A percentile compares a stretch with the other conserved stretches of the same genome.
phyloP scores from a whole-genome alignment of 2,329 filamentous ascomycete genomes.

The Dactylellina cionopaga region DNA sequence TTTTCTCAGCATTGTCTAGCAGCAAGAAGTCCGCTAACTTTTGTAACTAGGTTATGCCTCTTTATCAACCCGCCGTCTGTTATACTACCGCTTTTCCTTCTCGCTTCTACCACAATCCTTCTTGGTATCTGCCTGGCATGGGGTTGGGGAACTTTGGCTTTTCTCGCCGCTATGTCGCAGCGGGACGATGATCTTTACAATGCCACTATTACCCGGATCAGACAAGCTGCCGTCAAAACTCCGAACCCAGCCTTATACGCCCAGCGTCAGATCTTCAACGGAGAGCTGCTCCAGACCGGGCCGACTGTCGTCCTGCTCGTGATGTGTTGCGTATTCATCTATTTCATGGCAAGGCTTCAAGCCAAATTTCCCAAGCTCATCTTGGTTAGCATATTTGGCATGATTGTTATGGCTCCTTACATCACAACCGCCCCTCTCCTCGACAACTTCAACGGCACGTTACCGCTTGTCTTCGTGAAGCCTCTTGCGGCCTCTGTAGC shows the following conservation, averaged over 20 bases:
- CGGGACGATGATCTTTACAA: constrained; percentile 61
- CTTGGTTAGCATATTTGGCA: constrained; percentile 64
- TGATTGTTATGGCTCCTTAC: constrained; percentile 64
- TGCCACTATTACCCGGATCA: constrained; percentile 59
- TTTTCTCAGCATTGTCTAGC: background rate
- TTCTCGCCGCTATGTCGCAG: constrained; percentile 64
- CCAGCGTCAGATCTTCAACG: constrained; percentile 61
- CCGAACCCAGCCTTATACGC: constrained; percentile 58
- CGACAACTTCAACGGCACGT: constrained; percentile 61
- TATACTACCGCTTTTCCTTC: constrained; percentile 64
- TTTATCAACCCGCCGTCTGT: constrained; percentile 64
- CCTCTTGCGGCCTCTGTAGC: constrained; percentile 64
- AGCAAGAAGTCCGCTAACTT: background rate
- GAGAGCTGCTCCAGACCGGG: constrained; percentile 65
- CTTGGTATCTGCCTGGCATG: constrained; percentile 65
- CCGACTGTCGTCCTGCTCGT: constrained; percentile 61
- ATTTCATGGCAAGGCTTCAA: constrained; percentile 63
- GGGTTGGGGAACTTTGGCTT: constrained; percentile 65
- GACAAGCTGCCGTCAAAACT: constrained; percentile 59
- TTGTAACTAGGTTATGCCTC: constrained; percentile 59
- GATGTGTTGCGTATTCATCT: constrained; percentile 64
- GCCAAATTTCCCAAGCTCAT: constrained; percentile 64
- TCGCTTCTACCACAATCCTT: constrained; percentile 62
- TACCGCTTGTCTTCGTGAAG: constrained; percentile 62
- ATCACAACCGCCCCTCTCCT: constrained; percentile 63